Percentiles rank a stretch among this genome's conserved stretches.
Conservation (phyloP, 306 rosid genomes). For the Fagus sylvatica region DNA sequence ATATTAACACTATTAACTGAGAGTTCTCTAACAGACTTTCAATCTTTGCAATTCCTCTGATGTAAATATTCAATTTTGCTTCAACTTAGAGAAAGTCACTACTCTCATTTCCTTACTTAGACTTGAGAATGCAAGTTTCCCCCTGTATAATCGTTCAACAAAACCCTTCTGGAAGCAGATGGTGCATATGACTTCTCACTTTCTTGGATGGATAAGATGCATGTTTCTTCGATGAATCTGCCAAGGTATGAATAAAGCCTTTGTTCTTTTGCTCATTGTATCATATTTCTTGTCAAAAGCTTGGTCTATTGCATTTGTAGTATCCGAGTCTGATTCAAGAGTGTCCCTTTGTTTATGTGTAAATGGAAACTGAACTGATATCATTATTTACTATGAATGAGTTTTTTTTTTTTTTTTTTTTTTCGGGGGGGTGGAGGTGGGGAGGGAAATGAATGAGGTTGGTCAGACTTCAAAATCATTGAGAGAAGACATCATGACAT, state of each 20-base stretch:
- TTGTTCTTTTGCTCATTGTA: neutral
- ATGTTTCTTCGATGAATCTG: neutral
- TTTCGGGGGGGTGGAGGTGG: too few species aligned
- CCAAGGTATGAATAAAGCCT: neutral
- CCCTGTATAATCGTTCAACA: neutral
- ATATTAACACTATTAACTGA: conserved; percentile 27
- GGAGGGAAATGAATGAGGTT: too few species aligned
- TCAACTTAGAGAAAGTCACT: conserved; percentile 11
- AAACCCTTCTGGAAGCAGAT: neutral
- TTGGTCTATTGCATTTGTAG: neutral
- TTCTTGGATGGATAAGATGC: neutral
- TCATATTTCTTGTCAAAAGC: neutral
- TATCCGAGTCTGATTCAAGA: neutral
- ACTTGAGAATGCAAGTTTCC: conserved; percentile 7
- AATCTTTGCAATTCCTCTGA: conserved; percentile 15
- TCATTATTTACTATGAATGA: neutral
- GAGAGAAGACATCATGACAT: neutral
- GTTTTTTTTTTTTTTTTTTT: too few species aligned
- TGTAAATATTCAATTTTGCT: conserved; percentile 35
- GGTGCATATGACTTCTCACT: neutral
- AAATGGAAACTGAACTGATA: neutral
- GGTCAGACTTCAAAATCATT: neutral
- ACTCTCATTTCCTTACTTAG: neutral
- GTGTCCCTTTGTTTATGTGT: too few species aligned
- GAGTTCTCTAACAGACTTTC: conserved; percentile 32